Evolutionary conservation across 495 filamentous ascomycete species (phyloP).

Genomic region (Trichoderma reesei): DNA sequence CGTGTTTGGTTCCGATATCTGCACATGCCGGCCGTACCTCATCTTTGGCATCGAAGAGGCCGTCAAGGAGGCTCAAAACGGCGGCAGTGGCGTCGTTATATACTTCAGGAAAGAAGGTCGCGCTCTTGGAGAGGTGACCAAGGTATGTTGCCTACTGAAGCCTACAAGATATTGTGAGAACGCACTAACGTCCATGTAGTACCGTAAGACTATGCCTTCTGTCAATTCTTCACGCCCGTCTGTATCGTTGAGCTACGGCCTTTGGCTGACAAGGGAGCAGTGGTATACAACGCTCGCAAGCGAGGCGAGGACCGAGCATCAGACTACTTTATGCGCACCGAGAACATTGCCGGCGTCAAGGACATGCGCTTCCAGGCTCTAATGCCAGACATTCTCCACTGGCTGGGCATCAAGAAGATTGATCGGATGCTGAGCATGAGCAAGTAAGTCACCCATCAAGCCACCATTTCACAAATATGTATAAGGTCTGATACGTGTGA

Average conservation of each 20-base stretch:
- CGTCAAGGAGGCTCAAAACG: conserved; percentile 90
- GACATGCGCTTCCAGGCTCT: conserved; percentile 99
- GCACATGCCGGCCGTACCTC: conserved; percentile 92
- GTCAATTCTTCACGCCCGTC: not conserved
- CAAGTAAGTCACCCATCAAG: conserved; percentile 49
- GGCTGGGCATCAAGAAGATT: conserved; percentile 97
- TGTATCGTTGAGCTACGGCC: not conserved
- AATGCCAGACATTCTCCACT: conserved; percentile 97
- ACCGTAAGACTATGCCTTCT: conserved; percentile 28
- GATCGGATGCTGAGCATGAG: conserved; percentile 98
- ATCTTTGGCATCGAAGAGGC: conserved; percentile 96
- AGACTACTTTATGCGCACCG: conserved; percentile 95
- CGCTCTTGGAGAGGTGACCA: conserved; percentile 94
- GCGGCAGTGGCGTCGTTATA: conserved; percentile 91
- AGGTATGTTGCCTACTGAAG: conserved; percentile 38
- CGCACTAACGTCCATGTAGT: conserved; percentile 25
- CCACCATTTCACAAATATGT: conserved; percentile 11
- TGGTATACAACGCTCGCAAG: conserved; percentile 94
- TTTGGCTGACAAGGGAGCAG: conserved; percentile 16
- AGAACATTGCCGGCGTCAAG: conserved; percentile 95
- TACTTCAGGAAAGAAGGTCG: conserved; percentile 98
- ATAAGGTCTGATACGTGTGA: conserved; percentile 15
- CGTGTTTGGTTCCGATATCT: conserved; percentile 98
- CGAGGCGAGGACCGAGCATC: conserved; percentile 79
- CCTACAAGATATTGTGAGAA: conserved; percentile 9